Evolutionary conservation across 371 early-diverging fungal genomes (phyloP), one percentile per base, ranked within the genome.

Genomic region (Syncephalis fuscata): DNA sequence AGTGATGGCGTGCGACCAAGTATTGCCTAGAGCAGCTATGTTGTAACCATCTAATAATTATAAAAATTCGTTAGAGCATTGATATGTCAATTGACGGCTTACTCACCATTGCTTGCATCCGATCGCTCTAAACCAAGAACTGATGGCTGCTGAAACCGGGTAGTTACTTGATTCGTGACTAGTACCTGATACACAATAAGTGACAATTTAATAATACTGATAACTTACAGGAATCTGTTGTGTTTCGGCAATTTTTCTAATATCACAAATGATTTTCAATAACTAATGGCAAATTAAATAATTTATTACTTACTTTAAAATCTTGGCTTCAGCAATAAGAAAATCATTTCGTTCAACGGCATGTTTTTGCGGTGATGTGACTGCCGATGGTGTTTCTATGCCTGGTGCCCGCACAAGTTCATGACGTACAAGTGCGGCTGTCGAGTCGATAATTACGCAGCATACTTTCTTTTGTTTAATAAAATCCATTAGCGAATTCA

Each of bases 1-100:
- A 17, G 49, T 53, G 25, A 53, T 44, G 19, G 53, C 40, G 38
- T 53, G 53, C 17, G 53, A 25, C 53, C 53, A 53, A 2, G 49
- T 49, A 36, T 49, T 53, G 36, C 53, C 53, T 48, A 53, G 25
- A 2, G 49, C 53, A 16, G 53, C 43, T 25, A 40, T 48, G 15
- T 48, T 17, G 8, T 15, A 27, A 17, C 24, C 45, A 20, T 21
- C 45, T 45, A 26, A 22, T n/a, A 5, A 21, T 3, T 17, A 43
- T 14, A 16, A 11, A 16, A 16, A 43, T 43, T 9, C 32, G 11
- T 32, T 32, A 32, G 3, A 14, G 43, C 16, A 16, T 43, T 43
- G 16, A 23, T 11, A 43, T 1, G 43, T 43, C 8, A 9, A 23
- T 11, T 7, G 4, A 32, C 32, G 11, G 11, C 32, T 11, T 32